Evolutionary conservation across 257 asterid species (phyloP).

Genomic region (Penstemon eatonii): DNA sequence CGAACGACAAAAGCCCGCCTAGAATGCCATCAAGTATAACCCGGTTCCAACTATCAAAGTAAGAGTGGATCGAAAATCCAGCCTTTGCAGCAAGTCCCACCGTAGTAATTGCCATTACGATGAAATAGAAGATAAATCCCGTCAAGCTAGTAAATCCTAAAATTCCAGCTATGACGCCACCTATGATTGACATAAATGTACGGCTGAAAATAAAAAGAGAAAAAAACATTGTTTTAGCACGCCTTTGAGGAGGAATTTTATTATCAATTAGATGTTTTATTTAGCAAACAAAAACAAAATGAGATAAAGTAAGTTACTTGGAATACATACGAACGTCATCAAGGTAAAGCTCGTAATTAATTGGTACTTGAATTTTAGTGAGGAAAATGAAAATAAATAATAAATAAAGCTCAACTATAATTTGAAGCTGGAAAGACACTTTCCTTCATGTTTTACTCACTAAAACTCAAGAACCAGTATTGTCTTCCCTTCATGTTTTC

Average conservation of each 20-base stretch:
- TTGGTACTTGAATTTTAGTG: too few relatives aligned
- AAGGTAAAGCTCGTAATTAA: background rate
- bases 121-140: conserved; percentile 74
- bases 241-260: background rate
- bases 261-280: background rate
- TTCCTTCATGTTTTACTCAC: too few relatives aligned
- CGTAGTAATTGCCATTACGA: conserved; percentile 78
- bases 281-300: background rate
- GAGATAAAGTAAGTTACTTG: background rate
- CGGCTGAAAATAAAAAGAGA: conserved; percentile 53
- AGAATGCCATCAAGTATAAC: conserved; percentile 74
- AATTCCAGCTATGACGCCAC: conserved; percentile 84
- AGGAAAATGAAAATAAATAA: too few relatives aligned
- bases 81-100: conserved; percentile 83
- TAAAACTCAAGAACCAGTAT: too few relatives aligned
- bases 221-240: conserved; percentile 23
- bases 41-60: conserved; percentile 80
- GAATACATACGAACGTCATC: background rate
- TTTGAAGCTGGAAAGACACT: too few relatives aligned
- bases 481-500: background rate
- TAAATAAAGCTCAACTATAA: too few relatives aligned
- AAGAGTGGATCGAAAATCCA: conserved; percentile 66
- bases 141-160: conserved; percentile 68
- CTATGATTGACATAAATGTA: conserved; percentile 88
- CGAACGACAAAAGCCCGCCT: conserved; percentile 90